Percentiles rank a stretch among this genome's conserved stretches.
phyloP scores from a whole-genome alignment of 2,329 filamentous ascomycete genomes.

The Neonectria neomacrospora region DNA sequence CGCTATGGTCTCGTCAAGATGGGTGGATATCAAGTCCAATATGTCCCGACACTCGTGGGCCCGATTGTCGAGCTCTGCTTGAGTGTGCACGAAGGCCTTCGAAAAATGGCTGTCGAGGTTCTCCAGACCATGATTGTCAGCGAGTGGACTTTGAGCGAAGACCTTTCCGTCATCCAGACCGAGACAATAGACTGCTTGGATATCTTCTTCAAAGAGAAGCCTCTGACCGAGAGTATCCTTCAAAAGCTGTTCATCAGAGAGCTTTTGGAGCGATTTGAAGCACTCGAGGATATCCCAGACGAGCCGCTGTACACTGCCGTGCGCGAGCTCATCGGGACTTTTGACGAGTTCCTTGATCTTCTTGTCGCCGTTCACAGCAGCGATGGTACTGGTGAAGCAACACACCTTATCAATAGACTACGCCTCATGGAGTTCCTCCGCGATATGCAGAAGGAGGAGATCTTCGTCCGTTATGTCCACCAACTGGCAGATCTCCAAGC shows the following conservation, averaged over 20 bases:
- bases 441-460: constrained; percentile 97
- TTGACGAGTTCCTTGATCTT: constrained; percentile 91
- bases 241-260: constrained; percentile 94
- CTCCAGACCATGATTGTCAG: constrained; percentile 98
- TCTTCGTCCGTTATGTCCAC: constrained; percentile 95
- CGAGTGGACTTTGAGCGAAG: constrained; percentile 96
- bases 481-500: constrained; percentile 85
- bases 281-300: constrained; percentile 71
- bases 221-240: constrained; percentile 85
- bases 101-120: constrained; percentile 90
- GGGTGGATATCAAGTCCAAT: constrained; percentile 98
- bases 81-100: constrained; percentile 91
- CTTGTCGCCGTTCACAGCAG: constrained; percentile 88
- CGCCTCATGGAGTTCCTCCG: constrained; percentile 95
- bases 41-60: constrained; percentile 90
- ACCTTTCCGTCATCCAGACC: constrained; percentile 89
- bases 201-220: constrained; percentile 87
- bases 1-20: constrained; percentile 84
- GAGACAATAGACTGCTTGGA: constrained; percentile 97
- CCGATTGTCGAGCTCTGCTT: constrained; percentile 94
- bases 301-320: constrained; percentile 82
- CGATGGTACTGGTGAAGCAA: constrained; percentile 77
- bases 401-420: constrained; percentile 86
- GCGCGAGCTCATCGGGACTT: constrained; percentile 81
- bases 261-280: constrained; percentile 82